Conservation (phyloP, 2,329 filamentous ascomycete genomes). For the Diaporthe ampelina region DNA sequence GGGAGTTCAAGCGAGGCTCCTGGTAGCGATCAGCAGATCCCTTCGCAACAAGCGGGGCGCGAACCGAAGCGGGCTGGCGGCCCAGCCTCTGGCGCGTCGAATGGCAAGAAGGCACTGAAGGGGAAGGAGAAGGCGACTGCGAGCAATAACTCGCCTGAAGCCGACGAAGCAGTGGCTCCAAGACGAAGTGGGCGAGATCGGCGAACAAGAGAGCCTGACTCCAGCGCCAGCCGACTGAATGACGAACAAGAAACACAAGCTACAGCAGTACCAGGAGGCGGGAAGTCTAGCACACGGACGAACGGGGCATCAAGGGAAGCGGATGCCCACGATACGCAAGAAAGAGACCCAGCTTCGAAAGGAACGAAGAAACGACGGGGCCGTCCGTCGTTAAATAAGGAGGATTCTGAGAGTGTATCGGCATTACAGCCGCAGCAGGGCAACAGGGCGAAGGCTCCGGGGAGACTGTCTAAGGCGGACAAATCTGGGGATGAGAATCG, state of each 20-base stretch:
- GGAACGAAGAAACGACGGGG: constrained; percentile 23
- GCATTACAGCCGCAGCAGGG: constrained; percentile 14
- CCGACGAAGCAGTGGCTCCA: constrained; percentile 6
- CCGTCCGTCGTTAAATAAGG: constrained; percentile 7
- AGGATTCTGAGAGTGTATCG: constrained; percentile 5
- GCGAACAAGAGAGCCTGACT: not conserved
- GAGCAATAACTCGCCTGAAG: not conserved
- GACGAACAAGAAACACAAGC: not conserved
- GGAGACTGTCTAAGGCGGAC: not conserved
- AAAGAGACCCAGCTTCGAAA: not conserved
- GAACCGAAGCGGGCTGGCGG: not conserved
- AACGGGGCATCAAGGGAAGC: not conserved
- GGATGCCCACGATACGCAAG: not conserved
- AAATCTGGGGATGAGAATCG: constrained; percentile 26
- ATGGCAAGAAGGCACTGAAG: not conserved
- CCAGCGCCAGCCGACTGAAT: not conserved
- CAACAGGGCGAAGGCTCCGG: constrained; percentile 20
- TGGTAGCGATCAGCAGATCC: not conserved
- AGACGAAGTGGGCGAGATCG: constrained; percentile 34
- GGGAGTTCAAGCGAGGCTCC: constrained; percentile 7
- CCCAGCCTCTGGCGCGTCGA: not conserved
- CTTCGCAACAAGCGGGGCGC: not conserved
- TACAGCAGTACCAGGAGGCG: not conserved
- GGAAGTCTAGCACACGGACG: not conserved
- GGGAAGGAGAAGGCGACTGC: constrained; percentile 10